Base-by-base conservation (phyloP, 2,329 filamentous ascomycete species). In the Penicillium sp. region DNA sequence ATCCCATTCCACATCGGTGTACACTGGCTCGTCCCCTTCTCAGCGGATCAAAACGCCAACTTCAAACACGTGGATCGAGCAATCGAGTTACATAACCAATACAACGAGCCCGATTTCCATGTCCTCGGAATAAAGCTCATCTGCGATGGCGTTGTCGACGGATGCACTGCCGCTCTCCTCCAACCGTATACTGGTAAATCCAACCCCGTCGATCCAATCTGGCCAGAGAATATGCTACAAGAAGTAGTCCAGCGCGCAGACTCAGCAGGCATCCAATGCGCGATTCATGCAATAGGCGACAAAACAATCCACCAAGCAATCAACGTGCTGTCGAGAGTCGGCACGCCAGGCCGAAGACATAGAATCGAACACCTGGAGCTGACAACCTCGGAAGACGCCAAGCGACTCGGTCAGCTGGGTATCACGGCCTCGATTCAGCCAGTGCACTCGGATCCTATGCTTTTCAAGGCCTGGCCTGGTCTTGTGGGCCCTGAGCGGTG, bases 221-320 rank as follows among this genome's bases (percentile, higher is more conserved):
- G 80, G 80, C 75, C 74, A 0, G 69, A 68, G 6, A 67, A 74
- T 15, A 73, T 74, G 67, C 70, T 82, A 3, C 66, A 63, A 23
- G 73, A 74, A 2, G 78, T 81, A 0, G 75, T 81, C 7, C 66
- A 73, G 45, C 75, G 72, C 45, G 79, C 80, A 4, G 75, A 76
- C 43, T 60, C 66, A 4, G 76, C 76, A 2, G 75, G 74, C 0
- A 66, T 82, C 0, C 80, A 82, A 63, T 79, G 78, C 55, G 80
- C 80, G 0, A 69, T 82, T 11, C 80, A 82, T 58, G 80, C 80
- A 5, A 82, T 82, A 56, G 80, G 80, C n/a, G 80, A 82, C 56
- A 68, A 66, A 51, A 75, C 80, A 4, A 72, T 81, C 3, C 71
- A 72, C 36, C 75, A 76, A 51, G 78, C 78, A 15, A 77, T 82